Evolutionary conservation across 352 stramenopile species (phyloP).

Genomic region (Phytophthora parvispora): DNA sequence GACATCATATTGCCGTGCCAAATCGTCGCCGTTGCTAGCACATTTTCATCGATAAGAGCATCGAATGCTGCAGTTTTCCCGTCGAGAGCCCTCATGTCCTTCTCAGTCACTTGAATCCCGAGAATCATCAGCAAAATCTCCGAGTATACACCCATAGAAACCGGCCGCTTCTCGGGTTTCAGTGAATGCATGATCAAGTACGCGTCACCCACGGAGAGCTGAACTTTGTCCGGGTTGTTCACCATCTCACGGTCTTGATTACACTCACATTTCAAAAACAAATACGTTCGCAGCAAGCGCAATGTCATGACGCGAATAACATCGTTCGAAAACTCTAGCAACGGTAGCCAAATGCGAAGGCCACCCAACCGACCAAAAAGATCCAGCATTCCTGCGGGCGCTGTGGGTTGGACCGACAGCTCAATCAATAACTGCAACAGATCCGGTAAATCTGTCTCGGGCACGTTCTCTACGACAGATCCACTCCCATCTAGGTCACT

Average conservation of each 20-base stretch:
- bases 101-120: conserved; percentile 75
- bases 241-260: conserved; percentile 70
- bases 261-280: conserved; percentile 83
- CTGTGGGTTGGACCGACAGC: conserved; percentile 76
- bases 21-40: conserved; percentile 57
- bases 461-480: conserved; percentile 79
- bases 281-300: conserved; percentile 79
- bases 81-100: conserved; percentile 58
- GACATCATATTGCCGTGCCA: conserved; percentile 81
- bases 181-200: conserved; percentile 87
- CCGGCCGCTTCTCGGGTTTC: conserved; percentile 68
- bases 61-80: conserved; percentile 60
- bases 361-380: conserved; percentile 82
- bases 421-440: conserved; percentile 85
- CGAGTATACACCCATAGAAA: conserved; percentile 86
- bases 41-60: conserved; percentile 66
- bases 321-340: conserved; percentile 81
- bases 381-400: conserved; percentile 74
- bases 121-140: conserved; percentile 83
- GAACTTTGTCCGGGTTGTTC: conserved; percentile 76
- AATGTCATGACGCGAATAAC: conserved; percentile 86
- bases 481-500: conserved; percentile 72
- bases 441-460: conserved; percentile 77
- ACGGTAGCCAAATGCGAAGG: conserved; percentile 84
- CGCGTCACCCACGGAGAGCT: conserved; percentile 80